phyloP scores from a whole-genome alignment of 768 basidiomycete species.

The Sporobolomyces phaffii region DNA sequence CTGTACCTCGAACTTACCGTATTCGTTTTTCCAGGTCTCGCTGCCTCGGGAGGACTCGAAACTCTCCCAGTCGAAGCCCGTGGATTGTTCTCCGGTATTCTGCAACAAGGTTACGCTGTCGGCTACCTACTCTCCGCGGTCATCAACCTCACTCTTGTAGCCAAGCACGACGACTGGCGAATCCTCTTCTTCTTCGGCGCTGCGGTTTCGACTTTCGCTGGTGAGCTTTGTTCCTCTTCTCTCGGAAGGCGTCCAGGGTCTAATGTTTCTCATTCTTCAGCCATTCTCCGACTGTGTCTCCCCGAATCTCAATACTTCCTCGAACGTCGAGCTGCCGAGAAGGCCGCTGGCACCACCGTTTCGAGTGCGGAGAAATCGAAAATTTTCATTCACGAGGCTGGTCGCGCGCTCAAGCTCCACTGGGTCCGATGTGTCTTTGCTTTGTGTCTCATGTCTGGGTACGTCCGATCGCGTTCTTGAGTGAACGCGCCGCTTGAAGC shows the following conservation, averaged over 20 bases:
- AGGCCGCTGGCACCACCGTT: constrained; percentile 49
- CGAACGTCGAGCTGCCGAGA: constrained; percentile 44
- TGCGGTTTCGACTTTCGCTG: constrained; percentile 51
- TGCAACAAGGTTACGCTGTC: not conserved
- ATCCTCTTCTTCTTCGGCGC: constrained; percentile 26
- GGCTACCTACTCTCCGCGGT: constrained; percentile 70
- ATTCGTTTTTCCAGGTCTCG: not conserved
- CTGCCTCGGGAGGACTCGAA: constrained; percentile 18
- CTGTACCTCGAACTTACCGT: too few species aligned
- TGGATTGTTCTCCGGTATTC: constrained; percentile 67
- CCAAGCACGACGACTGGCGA: constrained; percentile 44
- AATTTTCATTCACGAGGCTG: constrained; percentile 70
- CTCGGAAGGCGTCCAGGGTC: not conserved
- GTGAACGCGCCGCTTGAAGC: too few species aligned
- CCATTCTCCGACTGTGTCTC: constrained; percentile 57
- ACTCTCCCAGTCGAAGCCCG: constrained; percentile 53
- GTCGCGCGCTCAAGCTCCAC: constrained; percentile 58
- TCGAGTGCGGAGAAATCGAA: constrained; percentile 49
- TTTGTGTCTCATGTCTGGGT: constrained; percentile 28
- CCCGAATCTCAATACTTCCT: constrained; percentile 77
- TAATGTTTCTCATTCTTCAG: constrained; percentile 42
- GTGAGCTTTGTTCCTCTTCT: not conserved
- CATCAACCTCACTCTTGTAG: constrained; percentile 58
- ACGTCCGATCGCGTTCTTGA: not conserved
- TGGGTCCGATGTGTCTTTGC: constrained; percentile 81